A percentile compares a stretch with the other conserved stretches of the same genome.
Evolutionary conservation across 2,329 filamentous ascomycete species (phyloP).

Genomic region (Hypocreales sp.): DNA sequence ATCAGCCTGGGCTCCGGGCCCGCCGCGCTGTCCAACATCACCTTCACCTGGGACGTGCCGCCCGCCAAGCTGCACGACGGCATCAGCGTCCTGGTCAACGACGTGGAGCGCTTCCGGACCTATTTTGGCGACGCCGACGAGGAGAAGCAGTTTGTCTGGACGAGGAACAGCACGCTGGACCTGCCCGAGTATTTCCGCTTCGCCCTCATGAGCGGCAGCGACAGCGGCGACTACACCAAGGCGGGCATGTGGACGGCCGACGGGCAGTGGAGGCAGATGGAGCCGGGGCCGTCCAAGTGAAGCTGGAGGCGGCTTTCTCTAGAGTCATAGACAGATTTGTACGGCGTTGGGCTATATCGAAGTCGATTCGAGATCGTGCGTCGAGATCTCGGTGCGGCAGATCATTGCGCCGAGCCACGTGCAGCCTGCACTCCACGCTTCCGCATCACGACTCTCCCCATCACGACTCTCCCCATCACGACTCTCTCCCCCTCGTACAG

Average conservation of each 20-base stretch:
- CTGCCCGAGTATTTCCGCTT: constrained; percentile 65
- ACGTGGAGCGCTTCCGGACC: constrained; percentile 65
- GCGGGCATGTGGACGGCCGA: constrained; percentile 54
- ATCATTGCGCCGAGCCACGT: too few relatives aligned
- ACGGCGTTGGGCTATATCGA: too few relatives aligned
- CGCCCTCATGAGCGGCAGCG: constrained; percentile 52
- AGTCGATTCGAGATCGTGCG: too few relatives aligned
- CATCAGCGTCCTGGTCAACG: constrained; percentile 68
- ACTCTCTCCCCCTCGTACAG: too few relatives aligned
- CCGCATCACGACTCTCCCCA: too few relatives aligned
- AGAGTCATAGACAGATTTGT: too few relatives aligned
- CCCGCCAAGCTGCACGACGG: constrained; percentile 46
- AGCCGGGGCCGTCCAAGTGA: constrained; percentile 37
- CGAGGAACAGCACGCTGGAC: constrained; percentile 25
- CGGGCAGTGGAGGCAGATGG: constrained; percentile 52
- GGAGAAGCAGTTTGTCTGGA: constrained; percentile 40
- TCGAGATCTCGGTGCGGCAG: too few relatives aligned
- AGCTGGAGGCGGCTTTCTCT: constrained; percentile 8
- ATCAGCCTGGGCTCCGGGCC: constrained; percentile 25
- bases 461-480: too few relatives aligned
- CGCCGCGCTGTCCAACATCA: constrained; percentile 45
- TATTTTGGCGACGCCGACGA: constrained; percentile 44
- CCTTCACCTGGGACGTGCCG: constrained; percentile 37
- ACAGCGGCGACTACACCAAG: constrained; percentile 56
- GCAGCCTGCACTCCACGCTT: too few relatives aligned